Conservation (phyloP, 768 basidiomycete genomes). For the Myochromella boudieri region DNA sequence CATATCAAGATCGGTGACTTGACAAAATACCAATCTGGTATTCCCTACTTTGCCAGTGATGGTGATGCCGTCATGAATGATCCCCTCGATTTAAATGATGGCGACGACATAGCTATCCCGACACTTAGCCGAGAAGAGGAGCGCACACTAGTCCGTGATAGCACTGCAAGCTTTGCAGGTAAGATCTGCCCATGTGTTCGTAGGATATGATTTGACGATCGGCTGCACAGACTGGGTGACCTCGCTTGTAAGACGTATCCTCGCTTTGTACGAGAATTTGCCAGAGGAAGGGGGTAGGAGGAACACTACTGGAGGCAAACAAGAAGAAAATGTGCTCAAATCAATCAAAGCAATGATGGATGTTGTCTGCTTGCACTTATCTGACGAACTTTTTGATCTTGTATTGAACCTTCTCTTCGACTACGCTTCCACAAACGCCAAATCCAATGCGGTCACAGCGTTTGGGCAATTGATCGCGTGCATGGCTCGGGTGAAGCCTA, state of each 20-base stretch:
- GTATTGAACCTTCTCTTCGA: conserved; percentile 83
- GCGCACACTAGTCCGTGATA: conserved; percentile 70
- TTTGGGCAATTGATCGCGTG: conserved; percentile 88
- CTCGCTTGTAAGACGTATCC: conserved; percentile 72
- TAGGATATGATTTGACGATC: background rate
- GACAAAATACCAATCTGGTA: conserved; percentile 57
- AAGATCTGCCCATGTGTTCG: conserved; percentile 14
- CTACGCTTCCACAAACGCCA: conserved; percentile 86
- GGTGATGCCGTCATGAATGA: conserved; percentile 55
- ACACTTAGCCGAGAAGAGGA: conserved; percentile 63
- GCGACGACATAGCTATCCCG: conserved; percentile 34
- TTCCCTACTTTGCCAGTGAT: conserved; percentile 55
- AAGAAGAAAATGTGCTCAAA: conserved; percentile 74
- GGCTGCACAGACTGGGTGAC: conserved; percentile 69
- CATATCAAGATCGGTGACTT: conserved; percentile 79
- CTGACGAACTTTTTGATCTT: conserved; percentile 78
- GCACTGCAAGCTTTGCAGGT: conserved; percentile 80
- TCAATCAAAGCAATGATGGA: conserved; percentile 81
- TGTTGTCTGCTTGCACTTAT: conserved; percentile 78
- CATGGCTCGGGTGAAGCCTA: conserved; percentile 75
- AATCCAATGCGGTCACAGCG: conserved; percentile 88
- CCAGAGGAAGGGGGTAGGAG: conserved; percentile 92
- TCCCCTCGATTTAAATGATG: conserved; percentile 45
- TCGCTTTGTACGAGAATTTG: conserved; percentile 86
- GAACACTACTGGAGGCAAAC: conserved; percentile 84